Percentiles rank a stretch among this genome's conserved stretches.
phyloP scores from a whole-genome alignment of 2,329 filamentous ascomycete species.

The Penicillium glabrum region DNA sequence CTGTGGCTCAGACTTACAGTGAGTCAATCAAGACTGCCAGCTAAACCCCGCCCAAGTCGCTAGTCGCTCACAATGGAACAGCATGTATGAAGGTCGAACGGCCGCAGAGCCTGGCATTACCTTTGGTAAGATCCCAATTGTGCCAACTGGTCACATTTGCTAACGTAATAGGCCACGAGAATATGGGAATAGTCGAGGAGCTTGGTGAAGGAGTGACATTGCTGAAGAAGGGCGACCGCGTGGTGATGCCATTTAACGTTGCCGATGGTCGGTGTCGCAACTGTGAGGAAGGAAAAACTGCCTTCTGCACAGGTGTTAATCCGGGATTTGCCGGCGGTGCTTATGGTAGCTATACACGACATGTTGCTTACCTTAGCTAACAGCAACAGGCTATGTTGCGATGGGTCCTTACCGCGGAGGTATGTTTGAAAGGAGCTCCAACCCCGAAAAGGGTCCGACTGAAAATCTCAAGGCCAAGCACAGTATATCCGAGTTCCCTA shows the following conservation, averaged over 20 bases:
- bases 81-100: conserved; percentile 66
- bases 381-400: conserved; percentile 45
- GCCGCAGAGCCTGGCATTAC: conserved; percentile 62
- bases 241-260: conserved; percentile 67
- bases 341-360: conserved; percentile 47
- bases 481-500: conserved; percentile 66
- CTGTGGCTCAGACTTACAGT: conserved; percentile 54
- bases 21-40: conserved; percentile 3
- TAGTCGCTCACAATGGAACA: conserved; percentile 35
- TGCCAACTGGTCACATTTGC: too few species aligned
- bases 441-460: background rate
- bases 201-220: conserved; percentile 60
- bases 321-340: conserved; percentile 61
- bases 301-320: conserved; percentile 65
- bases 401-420: conserved; percentile 51
- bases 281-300: conserved; percentile 64
- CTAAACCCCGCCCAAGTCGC: background rate
- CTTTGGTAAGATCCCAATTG: conserved; percentile 45
- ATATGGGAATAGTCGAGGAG: conserved; percentile 60
- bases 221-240: conserved; percentile 62
- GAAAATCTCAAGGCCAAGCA: conserved; percentile 46
- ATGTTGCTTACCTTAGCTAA: background rate
- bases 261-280: conserved; percentile 64
- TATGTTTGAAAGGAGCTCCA: background rate
- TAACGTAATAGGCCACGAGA: too few species aligned